These are phyloP conservation scores for Penicillium sp. DNA, from an alignment of 2,329 filamentous ascomycete genomes.

Conservation along the genomic window DNA sequence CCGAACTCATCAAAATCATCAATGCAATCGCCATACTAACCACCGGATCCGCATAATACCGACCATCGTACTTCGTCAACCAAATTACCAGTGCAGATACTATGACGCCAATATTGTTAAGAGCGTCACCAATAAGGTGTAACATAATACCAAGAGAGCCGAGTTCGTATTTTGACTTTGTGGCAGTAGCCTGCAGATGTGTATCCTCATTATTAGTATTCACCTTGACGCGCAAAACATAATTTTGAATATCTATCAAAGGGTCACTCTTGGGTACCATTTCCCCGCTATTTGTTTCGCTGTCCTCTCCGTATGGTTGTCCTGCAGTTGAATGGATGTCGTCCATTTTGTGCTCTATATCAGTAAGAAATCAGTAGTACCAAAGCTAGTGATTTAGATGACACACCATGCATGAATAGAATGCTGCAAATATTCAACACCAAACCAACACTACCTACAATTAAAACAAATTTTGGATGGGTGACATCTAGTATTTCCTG, in stretches of 20 bases:
- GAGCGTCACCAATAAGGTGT: constrained; percentile 68
- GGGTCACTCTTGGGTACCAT: not conserved
- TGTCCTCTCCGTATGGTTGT: not conserved
- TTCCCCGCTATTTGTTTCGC: not conserved
- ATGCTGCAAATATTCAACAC: constrained; percentile 64
- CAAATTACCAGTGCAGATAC: constrained; percentile 66
- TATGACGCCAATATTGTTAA: constrained; percentile 75
- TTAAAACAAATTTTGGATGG: constrained; percentile 62
- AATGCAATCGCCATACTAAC: constrained; percentile 65
- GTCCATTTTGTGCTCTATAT: constrained; percentile 3
- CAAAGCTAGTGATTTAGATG: too few relatives aligned
- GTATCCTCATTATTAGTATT: constrained; percentile 21
- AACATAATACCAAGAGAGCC: constrained; percentile 67
- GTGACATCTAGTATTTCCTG: constrained; percentile 51
- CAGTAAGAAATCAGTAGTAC: not conserved
- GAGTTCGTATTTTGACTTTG: constrained; percentile 53
- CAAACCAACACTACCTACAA: constrained; percentile 66
- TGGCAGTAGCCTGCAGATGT: constrained; percentile 31
- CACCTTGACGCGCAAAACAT: not conserved
- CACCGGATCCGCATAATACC: constrained; percentile 70
- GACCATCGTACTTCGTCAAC: constrained; percentile 53
- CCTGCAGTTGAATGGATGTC: not conserved
- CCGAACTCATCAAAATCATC: constrained; percentile 65
- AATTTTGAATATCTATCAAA: not conserved
- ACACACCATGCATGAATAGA: constrained; percentile 60